phyloP scores from a whole-genome alignment of 768 basidiomycete genomes.

The Holtermanniella nyarrowii region DNA sequence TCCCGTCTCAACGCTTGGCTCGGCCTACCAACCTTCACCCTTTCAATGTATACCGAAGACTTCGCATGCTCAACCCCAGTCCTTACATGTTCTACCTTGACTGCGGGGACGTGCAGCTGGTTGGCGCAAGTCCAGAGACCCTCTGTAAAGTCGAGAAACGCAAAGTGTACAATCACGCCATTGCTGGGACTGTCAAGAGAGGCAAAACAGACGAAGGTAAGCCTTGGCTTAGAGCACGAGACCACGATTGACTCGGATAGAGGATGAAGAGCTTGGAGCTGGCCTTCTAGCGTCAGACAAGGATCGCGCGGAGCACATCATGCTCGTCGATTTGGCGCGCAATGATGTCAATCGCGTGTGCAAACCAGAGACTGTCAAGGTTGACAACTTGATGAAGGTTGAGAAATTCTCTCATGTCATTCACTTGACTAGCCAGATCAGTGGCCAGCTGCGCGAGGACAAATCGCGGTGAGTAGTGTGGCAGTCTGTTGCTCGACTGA shows the following conservation, averaged over 20 bases:
- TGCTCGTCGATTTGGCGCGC: slow-evolving; percentile 94
- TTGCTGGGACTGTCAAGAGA: slow-evolving; percentile 84
- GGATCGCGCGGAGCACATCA: slow-evolving; percentile 95
- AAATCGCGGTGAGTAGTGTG: slow-evolving; percentile 56
- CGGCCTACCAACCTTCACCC: slow-evolving; percentile 82
- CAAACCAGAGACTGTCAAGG: slow-evolving; percentile 86
- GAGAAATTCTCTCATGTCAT: slow-evolving; percentile 98
- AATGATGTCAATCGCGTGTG: slow-evolving; percentile 98
- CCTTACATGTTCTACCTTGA: slow-evolving; percentile 99
- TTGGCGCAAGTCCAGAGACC: slow-evolving; percentile 97
- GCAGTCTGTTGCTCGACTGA: background rate
- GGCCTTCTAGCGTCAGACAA: slow-evolving; percentile 75
- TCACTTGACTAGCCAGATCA: slow-evolving; percentile 90
- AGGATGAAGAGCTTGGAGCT: slow-evolving; percentile 71
- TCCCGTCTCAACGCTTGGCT: slow-evolving; percentile 83
- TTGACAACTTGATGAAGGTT: slow-evolving; percentile 84
- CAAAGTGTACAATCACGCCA: slow-evolving; percentile 93
- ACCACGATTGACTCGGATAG: slow-evolving; percentile 50
- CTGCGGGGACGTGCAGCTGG: slow-evolving; percentile 82
- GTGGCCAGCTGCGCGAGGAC: slow-evolving; percentile 69
- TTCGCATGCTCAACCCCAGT: slow-evolving; percentile 90
- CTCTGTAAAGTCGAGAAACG: slow-evolving; percentile 88
- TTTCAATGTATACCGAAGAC: slow-evolving; percentile 90
- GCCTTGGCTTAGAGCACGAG: slow-evolving; percentile 26
- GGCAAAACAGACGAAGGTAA: slow-evolving; percentile 76